Evolutionary conservation across 345 rosid genomes (phyloP), one percentile per base, ranked within the genome.

Genomic region (Lagerstroemia speciosa): DNA sequence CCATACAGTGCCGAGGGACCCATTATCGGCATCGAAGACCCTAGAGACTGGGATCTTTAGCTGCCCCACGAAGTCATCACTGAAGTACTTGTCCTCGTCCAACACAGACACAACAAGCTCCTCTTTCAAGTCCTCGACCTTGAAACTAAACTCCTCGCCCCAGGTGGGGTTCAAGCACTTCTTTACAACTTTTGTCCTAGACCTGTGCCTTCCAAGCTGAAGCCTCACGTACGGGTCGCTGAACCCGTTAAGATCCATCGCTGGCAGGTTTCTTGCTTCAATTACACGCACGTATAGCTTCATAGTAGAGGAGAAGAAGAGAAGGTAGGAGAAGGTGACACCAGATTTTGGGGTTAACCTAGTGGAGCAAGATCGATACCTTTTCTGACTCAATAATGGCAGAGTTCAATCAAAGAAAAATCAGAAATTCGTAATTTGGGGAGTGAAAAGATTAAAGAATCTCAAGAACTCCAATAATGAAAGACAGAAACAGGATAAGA

Each of bases 141-240:
- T 83, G 82, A 94, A 91, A 78, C 85, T 74, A 72, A 94, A 91
- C 61, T 89, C 99, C 73, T 91, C 97, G 20, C 84, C 87, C 99
- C 99, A 94, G 75, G 57, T 85, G 37, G 99, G 99, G 75, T 83
- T 91, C 82, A 94, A 80, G 74, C 72, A 79, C 83, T 89, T 94
- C 85, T 88, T 94, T 72, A 89, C 87, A 70, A 89, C 99, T 79
- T 86, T 89, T 71, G 97, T 89, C 71, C 86, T 80, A 41, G 69
- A 82, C 86, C 79, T 86, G 60, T 84, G 87, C 83, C 76, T 89
- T 2, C 97, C 97, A 22, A 94, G 79, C 78, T 86, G 90, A 55
- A 94, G 78, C 84, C 76, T 86, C 33, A 88, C 97, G 68, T 94
- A 94, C 2, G 97, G 97, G 76, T 91, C 99, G 78, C 99, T 91